phyloP scores from a whole-genome alignment of 1,284 basidiomycete genomes.

The Tylopilus sp. region DNA sequence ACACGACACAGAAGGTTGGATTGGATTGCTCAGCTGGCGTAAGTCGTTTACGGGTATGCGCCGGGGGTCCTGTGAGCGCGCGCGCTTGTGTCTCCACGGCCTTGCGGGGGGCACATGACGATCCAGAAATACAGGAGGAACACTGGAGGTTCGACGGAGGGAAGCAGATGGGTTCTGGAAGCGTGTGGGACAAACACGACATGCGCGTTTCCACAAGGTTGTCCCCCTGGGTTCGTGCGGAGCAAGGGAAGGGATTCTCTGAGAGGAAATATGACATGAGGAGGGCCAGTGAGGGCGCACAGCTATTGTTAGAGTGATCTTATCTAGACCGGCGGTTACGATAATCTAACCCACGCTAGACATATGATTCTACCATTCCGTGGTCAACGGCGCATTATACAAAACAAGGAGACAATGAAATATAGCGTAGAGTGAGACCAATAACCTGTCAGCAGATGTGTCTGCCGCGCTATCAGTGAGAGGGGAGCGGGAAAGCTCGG shows the following conservation, averaged over 20 bases:
- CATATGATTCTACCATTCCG: background rate
- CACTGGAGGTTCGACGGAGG: background rate
- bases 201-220: slow-evolving; percentile 6
- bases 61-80: slow-evolving; percentile 5
- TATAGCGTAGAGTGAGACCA: background rate
- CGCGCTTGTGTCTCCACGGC: slow-evolving; percentile 5
- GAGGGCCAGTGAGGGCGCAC: background rate
- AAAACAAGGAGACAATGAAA: background rate
- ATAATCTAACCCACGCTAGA: slow-evolving; percentile 10
- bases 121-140: slow-evolving; percentile 1
- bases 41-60: background rate
- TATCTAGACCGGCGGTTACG: slow-evolving; percentile 11
- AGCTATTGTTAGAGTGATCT: slow-evolving; percentile 23
- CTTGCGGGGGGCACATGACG: slow-evolving; percentile 6
- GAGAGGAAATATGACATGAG: slow-evolving; percentile 14
- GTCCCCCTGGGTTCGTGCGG: slow-evolving; percentile 9
- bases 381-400: background rate
- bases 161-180: background rate
- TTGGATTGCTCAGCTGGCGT: background rate
- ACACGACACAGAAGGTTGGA: slow-evolving; percentile 1
- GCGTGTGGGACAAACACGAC: slow-evolving; percentile 6
- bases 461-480: background rate
- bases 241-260: slow-evolving; percentile 19
- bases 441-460: background rate
- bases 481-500: slow-evolving; percentile 5